A percentile compares a stretch with the other conserved stretches of the same genome.
These are phyloP conservation scores for Podospora comata DNA, from an alignment of 495 filamentous ascomycete species.

Conservation along the genomic window DNA sequence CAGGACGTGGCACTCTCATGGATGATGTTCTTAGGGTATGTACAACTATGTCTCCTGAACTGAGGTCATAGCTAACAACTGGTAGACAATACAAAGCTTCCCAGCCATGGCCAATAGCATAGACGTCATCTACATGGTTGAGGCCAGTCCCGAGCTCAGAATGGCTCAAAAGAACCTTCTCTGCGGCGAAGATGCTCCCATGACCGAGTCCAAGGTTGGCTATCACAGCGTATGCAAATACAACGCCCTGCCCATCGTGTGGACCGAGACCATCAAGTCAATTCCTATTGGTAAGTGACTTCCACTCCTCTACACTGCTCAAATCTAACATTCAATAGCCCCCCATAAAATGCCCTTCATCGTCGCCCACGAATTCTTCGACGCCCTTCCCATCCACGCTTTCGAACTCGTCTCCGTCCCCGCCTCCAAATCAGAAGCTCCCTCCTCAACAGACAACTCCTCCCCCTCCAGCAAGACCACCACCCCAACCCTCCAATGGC, in stretches of 20 bases:
- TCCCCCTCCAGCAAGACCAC: slow-evolving; percentile 44
- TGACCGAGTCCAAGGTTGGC: slow-evolving; percentile 71
- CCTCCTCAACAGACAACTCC: slow-evolving; percentile 41
- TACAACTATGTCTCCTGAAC: slow-evolving; percentile 1
- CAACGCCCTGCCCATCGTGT: slow-evolving; percentile 65
- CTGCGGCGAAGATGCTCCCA: slow-evolving; percentile 67
- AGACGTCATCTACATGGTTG: slow-evolving; percentile 84
- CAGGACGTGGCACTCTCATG: slow-evolving; percentile 94
- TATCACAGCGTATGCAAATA: slow-evolving; percentile 75
- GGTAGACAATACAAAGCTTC: slow-evolving; percentile 79
- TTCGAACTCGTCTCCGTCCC: slow-evolving; percentile 68
- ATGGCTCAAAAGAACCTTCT: slow-evolving; percentile 74
- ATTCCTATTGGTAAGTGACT: slow-evolving; percentile 54
- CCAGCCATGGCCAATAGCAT: slow-evolving; percentile 71
- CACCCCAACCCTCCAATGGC: slow-evolving; percentile 66
- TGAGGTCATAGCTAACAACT: background rate
- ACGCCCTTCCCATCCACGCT: slow-evolving; percentile 95
- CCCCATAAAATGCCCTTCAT: slow-evolving; percentile 79
- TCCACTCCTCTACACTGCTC: slow-evolving; percentile 8
- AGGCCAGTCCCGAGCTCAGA: slow-evolving; percentile 75
- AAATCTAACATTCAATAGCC: slow-evolving; percentile 29
- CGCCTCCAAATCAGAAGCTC: slow-evolving; percentile 41
- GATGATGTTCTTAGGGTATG: slow-evolving; percentile 88
- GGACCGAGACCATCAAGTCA: slow-evolving; percentile 84
- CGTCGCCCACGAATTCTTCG: slow-evolving; percentile 96